Evolutionary conservation across 1,139 yeast species (phyloP), one percentile per base, ranked within the genome.

Genomic region (Sugiyamaella neomexicana): DNA sequence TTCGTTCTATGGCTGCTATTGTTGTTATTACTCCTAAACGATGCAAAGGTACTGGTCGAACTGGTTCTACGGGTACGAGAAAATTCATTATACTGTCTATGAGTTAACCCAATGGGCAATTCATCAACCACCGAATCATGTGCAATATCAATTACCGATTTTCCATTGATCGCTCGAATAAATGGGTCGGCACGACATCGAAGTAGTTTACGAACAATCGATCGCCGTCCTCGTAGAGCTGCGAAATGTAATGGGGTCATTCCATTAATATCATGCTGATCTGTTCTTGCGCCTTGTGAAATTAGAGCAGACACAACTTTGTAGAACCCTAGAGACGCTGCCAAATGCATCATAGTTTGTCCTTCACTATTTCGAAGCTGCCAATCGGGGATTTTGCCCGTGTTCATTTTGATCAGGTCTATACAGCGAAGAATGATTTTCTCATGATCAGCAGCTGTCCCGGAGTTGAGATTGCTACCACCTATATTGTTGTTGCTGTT

Each of bases 231-330:
- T 60, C 79, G 75, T 64, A 90, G 71, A 20, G 91, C 82, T 0
- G 97, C 96, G 66, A 86, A 83, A 70, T 90, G 96, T 55, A 93
- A 75, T 10, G 98, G 95, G 0, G 96, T 86, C 61, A 83, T 80
- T 1, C 96, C 97, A 68, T 86, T 88, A 49, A 79, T 77, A 68
- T 91, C 98, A 62, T 80, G 80, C 37, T 78, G 72, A 68, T 89
- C 95, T 47, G 86, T 77, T 64, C 88, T 80, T 32, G 95, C 91
- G 4, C 97, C 97, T 65, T 82, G 85, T 32, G 82, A 82, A 5
- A 90, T 75, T 63, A 93, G 76, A 44, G 84, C 82, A 39, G 80
- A 75, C 16, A 83, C 80, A 55, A 91, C 77, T 42, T 78, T 77
- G 44, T 74, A 69, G 65, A 88, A 89, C 42, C 90, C 90, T 68